These are phyloP conservation scores for Ceratobasidium sp. DNA, from an alignment of 1,284 basidiomycete genomes.

Conservation along the genomic window DNA sequence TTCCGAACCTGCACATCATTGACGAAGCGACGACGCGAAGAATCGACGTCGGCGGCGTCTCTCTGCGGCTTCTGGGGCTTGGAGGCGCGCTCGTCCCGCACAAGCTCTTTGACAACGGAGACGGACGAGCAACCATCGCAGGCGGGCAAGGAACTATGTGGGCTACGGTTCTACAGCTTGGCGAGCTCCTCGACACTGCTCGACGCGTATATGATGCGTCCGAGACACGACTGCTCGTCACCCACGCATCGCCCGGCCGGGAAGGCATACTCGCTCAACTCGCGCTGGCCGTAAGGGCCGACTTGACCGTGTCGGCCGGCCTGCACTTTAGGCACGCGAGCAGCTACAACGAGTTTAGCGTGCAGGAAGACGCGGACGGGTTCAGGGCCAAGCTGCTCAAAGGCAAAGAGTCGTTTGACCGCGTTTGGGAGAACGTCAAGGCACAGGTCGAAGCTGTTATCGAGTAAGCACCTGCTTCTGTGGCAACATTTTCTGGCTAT, in stretches of 20 bases:
- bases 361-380: slow-evolving; percentile 89
- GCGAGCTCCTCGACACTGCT: slow-evolving; percentile 97
- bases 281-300: slow-evolving; percentile 89
- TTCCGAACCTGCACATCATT: slow-evolving; percentile 89
- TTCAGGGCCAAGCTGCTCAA: slow-evolving; percentile 84
- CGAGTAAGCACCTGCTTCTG: slow-evolving; percentile 62
- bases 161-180: slow-evolving; percentile 97
- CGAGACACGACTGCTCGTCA: slow-evolving; percentile 93
- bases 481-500: background rate
- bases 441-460: slow-evolving; percentile 91
- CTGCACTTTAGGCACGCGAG: slow-evolving; percentile 97
- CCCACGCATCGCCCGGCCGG: slow-evolving; percentile 91
- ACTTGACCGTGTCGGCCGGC: slow-evolving; percentile 93
- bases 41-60: slow-evolving; percentile 92
- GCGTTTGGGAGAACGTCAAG: slow-evolving; percentile 95
- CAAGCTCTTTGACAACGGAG: slow-evolving; percentile 98
- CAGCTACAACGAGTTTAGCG: slow-evolving; percentile 97
- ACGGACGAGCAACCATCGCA: slow-evolving; percentile 94
- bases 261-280: slow-evolving; percentile 94
- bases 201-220: slow-evolving; percentile 92
- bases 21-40: slow-evolving; percentile 94
- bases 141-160: slow-evolving; percentile 99
- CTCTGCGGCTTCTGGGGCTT: slow-evolving; percentile 91
- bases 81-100: slow-evolving; percentile 96
- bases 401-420: slow-evolving; percentile 86